Conservation (phyloP, 2,329 filamentous ascomycete species). For the Fusarium hainanense region DNA sequence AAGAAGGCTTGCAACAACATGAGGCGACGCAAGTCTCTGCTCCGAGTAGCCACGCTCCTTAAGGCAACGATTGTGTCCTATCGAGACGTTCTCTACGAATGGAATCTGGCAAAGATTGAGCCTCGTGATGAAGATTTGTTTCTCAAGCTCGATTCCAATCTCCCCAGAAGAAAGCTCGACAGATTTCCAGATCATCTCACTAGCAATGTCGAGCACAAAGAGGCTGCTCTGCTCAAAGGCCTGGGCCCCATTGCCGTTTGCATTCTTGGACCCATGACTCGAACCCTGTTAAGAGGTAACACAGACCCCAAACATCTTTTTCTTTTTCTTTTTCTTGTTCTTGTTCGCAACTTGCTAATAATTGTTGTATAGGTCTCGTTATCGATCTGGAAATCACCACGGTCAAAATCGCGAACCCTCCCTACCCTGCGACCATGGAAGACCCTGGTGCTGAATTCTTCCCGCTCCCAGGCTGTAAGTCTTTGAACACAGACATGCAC, state of each 20-base stretch:
- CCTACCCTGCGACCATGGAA: too few relatives aligned
- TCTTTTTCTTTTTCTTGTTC: too few relatives aligned
- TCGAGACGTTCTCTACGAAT: slow-evolving; percentile 12
- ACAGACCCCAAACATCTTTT: too few relatives aligned
- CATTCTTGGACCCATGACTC: slow-evolving; percentile 21
- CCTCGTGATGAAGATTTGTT: slow-evolving; percentile 1
- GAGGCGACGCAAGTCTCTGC: slow-evolving; percentile 10
- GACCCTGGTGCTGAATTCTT: too few relatives aligned
- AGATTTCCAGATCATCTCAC: slow-evolving; percentile 19
- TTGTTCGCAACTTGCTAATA: neutral
- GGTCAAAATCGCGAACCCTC: too few relatives aligned
- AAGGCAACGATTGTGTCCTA: slow-evolving; percentile 18
- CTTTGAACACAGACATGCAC: neutral
- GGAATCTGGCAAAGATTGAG: slow-evolving; percentile 6
- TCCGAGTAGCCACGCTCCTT: slow-evolving; percentile 15
- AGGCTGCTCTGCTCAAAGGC: slow-evolving; percentile 11
- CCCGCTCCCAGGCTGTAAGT: too few relatives aligned
- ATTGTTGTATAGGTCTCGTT: neutral
- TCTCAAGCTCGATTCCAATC: neutral
- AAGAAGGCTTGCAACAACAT: slow-evolving; percentile 14
- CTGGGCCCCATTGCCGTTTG: neutral
- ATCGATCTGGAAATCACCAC: too few relatives aligned
- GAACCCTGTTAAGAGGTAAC: slow-evolving; percentile 11
- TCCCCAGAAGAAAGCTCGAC: neutral
- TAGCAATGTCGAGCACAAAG: slow-evolving; percentile 4